Percentiles rank a stretch among this genome's conserved stretches.
These are phyloP conservation scores for Sonneratia alba DNA, from an alignment of 345 rosid species.

Conservation along the genomic window DNA sequence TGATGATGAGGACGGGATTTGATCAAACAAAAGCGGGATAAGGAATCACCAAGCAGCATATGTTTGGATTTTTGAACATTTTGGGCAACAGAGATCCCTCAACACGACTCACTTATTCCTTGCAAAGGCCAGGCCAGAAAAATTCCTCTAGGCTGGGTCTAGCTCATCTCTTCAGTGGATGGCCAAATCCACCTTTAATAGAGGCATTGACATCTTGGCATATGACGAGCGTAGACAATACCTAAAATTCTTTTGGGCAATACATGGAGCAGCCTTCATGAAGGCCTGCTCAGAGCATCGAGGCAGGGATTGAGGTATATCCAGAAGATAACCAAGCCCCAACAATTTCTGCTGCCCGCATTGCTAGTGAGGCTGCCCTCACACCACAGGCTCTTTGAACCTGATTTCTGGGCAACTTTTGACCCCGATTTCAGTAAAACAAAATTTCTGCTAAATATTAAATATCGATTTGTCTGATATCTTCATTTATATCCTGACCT, in stretches of 20 bases:
- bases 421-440: not conserved
- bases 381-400: not conserved
- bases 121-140: not conserved
- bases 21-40: not conserved
- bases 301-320: not conserved
- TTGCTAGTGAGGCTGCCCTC: not conserved
- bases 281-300: not conserved
- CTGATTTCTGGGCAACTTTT: not conserved
- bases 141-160: not conserved
- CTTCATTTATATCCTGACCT: not conserved
- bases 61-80: not conserved
- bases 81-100: not conserved
- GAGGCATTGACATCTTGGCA: slow-evolving; percentile 1
- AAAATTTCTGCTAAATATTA: no score
- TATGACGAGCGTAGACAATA: no score
- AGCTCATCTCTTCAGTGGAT: not conserved
- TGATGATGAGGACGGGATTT: not conserved
- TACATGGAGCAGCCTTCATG: not conserved
- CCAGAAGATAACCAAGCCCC: not conserved
- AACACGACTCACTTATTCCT: not conserved
- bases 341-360: not conserved
- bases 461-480: not conserved
- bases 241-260: not conserved
- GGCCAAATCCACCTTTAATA: not conserved
- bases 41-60: not conserved